A percentile compares a stretch with the other conserved stretches of the same genome.
These are phyloP conservation scores for Chrysoporthe austroafricana DNA, from an alignment of 2,329 filamentous ascomycete species.

Conservation along the genomic window DNA sequence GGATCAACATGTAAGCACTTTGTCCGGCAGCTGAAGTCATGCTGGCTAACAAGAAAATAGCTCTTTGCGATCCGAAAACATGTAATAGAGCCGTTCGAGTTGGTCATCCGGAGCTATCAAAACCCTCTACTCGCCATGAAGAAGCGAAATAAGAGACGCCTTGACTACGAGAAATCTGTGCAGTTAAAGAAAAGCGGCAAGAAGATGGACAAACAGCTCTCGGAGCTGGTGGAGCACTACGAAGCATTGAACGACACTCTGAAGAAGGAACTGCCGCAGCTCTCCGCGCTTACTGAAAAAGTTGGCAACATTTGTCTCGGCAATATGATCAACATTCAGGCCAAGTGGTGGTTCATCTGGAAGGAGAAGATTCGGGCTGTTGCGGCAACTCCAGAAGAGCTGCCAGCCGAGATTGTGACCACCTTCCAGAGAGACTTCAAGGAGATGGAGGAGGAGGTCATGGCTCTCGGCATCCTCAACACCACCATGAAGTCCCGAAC, in stretches of 20 bases:
- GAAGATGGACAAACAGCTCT: slow-evolving; percentile 83
- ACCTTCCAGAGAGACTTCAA: slow-evolving; percentile 81
- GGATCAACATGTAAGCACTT: slow-evolving; percentile 74
- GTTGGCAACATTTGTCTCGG: slow-evolving; percentile 81
- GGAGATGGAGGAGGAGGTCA: slow-evolving; percentile 72
- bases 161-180: slow-evolving; percentile 84
- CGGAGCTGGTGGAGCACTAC: slow-evolving; percentile 86
- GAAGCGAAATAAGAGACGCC: slow-evolving; percentile 89
- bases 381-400: slow-evolving; percentile 66
- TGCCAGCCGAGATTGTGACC: slow-evolving; percentile 70
- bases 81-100: slow-evolving; percentile 71
- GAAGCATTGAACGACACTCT: slow-evolving; percentile 88
- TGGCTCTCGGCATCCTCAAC: slow-evolving; percentile 77
- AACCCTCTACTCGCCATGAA: slow-evolving; percentile 89
- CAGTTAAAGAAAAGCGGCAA: slow-evolving; percentile 79
- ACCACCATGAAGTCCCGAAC: slow-evolving; percentile 65
- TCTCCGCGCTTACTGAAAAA: slow-evolving; percentile 80
- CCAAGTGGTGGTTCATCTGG: slow-evolving; percentile 81
- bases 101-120: slow-evolving; percentile 60
- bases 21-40: background rate
- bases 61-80: slow-evolving; percentile 72
- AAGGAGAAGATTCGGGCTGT: slow-evolving; percentile 80
- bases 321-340: slow-evolving; percentile 84
- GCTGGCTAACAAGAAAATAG: slow-evolving; percentile 41
- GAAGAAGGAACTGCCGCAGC: slow-evolving; percentile 86